Percentiles rank a stretch among this genome's conserved stretches.
These are phyloP conservation scores for Aquilaria agallochum DNA, from an alignment of 441 rosid species.

Conservation along the genomic window DNA sequence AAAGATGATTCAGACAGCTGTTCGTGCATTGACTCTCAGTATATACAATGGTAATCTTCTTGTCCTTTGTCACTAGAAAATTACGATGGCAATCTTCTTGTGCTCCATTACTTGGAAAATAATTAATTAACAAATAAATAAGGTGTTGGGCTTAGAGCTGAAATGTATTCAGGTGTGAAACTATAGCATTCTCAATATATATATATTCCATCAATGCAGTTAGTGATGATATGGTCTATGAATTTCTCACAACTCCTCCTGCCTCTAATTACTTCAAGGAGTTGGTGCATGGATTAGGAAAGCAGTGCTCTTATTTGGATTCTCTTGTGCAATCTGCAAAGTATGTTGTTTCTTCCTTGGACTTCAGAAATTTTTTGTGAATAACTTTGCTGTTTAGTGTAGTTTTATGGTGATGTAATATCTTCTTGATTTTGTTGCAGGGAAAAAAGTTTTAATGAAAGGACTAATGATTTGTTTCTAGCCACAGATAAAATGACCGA, in stretches of 20 bases:
- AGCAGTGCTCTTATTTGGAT: conserved; percentile 48
- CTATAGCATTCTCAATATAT: conserved; percentile 12
- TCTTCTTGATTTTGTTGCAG: conserved; percentile 32
- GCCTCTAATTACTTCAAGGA: conserved; percentile 55
- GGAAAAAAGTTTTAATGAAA: conserved; percentile 24
- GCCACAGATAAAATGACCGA: conserved; percentile 58
- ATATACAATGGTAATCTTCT: conserved; percentile 48
- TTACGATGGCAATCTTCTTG: conserved; percentile 41
- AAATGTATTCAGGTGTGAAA: conserved; percentile 16
- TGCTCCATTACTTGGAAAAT: not conserved
- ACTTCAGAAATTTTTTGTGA: conserved; percentile 10
- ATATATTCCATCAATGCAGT: conserved; percentile 41
- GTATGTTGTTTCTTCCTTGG: conserved; percentile 31
- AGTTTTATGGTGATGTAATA: conserved; percentile 6
- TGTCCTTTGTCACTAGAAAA: conserved; percentile 1
- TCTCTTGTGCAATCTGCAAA: conserved; percentile 33
- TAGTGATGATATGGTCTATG: conserved; percentile 57
- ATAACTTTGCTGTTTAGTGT: conserved; percentile 11
- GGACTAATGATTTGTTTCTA: conserved; percentile 32
- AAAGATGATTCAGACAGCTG: conserved; percentile 82
- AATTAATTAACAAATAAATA: conserved; percentile 8
- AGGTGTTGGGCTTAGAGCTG: conserved; percentile 10
- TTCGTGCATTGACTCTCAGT: conserved; percentile 67
- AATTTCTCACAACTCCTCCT: conserved; percentile 56
- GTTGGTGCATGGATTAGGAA: conserved; percentile 46